Evolutionary conservation across 2,329 filamentous ascomycete species (phyloP).

Genomic region (Colletotrichum australisinense): DNA sequence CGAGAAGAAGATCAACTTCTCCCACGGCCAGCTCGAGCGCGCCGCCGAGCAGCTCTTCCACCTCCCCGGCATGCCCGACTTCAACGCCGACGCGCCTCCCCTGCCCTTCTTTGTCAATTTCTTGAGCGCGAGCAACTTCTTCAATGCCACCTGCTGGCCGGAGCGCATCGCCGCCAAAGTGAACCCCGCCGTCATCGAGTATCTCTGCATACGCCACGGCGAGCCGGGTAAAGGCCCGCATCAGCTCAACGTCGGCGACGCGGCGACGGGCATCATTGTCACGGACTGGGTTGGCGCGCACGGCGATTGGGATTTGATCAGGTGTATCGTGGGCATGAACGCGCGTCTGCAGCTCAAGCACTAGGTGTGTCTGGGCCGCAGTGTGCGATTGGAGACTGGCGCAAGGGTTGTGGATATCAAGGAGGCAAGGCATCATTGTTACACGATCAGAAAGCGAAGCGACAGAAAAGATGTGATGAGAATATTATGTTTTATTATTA

Average conservation of each 20-base stretch:
- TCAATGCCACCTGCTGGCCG: slow-evolving; percentile 91
- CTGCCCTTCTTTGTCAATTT: slow-evolving; percentile 89
- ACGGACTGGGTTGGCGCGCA: slow-evolving; percentile 92
- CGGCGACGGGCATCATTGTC: slow-evolving; percentile 87
- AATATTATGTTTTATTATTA: neutral
- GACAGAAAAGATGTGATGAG: neutral
- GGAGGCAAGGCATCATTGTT: neutral
- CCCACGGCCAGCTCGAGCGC: slow-evolving; percentile 80
- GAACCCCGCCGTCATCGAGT: slow-evolving; percentile 79
- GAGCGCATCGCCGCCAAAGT: slow-evolving; percentile 89
- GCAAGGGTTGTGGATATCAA: neutral
- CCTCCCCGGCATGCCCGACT: slow-evolving; percentile 48
- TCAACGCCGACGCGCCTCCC: slow-evolving; percentile 45
- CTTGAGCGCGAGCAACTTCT: slow-evolving; percentile 92
- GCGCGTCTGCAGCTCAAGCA: slow-evolving; percentile 67
- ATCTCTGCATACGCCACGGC: slow-evolving; percentile 69
- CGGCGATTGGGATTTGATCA: slow-evolving; percentile 91
- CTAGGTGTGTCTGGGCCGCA: slow-evolving; percentile 38
- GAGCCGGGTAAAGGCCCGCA: slow-evolving; percentile 61
- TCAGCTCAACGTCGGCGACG: slow-evolving; percentile 71
- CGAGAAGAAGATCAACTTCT: slow-evolving; percentile 80
- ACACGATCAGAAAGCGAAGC: neutral
- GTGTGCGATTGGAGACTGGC: neutral
- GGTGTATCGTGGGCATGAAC: slow-evolving; percentile 93
- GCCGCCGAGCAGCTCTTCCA: slow-evolving; percentile 66